Base-by-base conservation (phyloP, 257 asterid genomes). In the Fraxinus anomala region DNA sequence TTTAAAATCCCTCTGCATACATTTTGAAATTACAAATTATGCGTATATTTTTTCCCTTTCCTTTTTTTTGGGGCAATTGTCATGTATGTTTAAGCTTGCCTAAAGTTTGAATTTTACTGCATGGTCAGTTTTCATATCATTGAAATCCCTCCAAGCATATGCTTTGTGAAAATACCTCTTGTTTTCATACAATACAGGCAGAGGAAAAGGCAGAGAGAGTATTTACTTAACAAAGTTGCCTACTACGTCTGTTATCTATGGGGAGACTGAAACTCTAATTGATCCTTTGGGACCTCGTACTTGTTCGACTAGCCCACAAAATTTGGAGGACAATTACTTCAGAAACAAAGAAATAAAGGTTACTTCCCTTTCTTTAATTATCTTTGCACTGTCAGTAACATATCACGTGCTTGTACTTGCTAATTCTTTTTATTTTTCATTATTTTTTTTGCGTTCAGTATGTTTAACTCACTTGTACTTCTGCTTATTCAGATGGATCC, bases 131-230 rank as follows among this genome's bases (percentile, higher is more conserved):
- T 66, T 40, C 5, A 4, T 73, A 63, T 63, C 2, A 8, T 3
- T 63, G 17, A 63, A 56, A 40, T 26, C 17, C 42, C 59, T 71
- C 61, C 34, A 19, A 34, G 17, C 14, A n/a, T 14, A 79, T 51
- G 28, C 75, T 5, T 33, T 28, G 7, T 30, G 73, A 4, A 47
- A 14, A 28, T 72, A 76, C 49, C 5, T 70, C 33, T 28, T 17
- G 70, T 66, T 56, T 40, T n/a, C 72, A 68, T 75, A 70, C 68
- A 23, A 68, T 76, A 80, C 89, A 92, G 96, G 89, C 84, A 94
- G 86, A 92, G 96, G 89, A 82, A 94, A 84, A 83, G 86, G 89
- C 79, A 81, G 81, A 74, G 96, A 86, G 17, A 80, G 73, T 68
- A 88, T 83, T 17, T 77, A 75, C 71, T 82, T 84, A 76, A 76